Evolutionary conservation across 2,329 filamentous ascomycete species (phyloP).

Genomic region (Sarocladium oryzae): DNA sequence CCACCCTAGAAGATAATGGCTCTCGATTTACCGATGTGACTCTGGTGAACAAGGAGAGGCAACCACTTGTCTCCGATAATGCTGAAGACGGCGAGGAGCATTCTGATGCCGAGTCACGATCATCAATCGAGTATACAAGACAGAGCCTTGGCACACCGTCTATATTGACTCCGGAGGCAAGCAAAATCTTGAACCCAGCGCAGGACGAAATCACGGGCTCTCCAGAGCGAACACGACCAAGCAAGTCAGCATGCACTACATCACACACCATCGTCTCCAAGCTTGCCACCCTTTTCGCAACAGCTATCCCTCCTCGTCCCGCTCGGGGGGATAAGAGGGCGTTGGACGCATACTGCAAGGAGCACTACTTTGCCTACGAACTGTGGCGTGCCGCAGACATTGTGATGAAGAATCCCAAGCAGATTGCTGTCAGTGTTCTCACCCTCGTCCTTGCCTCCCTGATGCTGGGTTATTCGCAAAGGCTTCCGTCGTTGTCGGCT

Average conservation of each 20-base stretch:
- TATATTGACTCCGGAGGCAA: constrained; percentile 29
- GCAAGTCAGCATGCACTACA: background rate
- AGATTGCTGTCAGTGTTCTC: background rate
- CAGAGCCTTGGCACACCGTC: constrained; percentile 40
- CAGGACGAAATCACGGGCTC: background rate
- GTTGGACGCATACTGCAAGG: background rate
- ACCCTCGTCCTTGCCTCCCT: background rate
- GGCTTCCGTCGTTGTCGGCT: background rate
- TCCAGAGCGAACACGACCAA: background rate
- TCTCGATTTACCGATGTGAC: constrained; percentile 5
- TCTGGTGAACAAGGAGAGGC: background rate
- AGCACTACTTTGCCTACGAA: background rate
- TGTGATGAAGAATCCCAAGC: background rate
- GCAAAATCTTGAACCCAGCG: background rate
- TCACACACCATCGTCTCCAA: background rate
- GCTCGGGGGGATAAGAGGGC: background rate
- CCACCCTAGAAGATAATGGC: background rate
- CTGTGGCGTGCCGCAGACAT: background rate
- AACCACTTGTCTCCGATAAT: constrained; percentile 9
- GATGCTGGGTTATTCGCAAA: background rate
- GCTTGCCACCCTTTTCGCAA: background rate
- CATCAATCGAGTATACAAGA: constrained; percentile 43
- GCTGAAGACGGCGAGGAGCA: constrained; percentile 19
- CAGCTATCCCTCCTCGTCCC: background rate
- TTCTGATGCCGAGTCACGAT: constrained; percentile 30